These are phyloP conservation scores for Aspergillus fructus DNA, from an alignment of 2,329 filamentous ascomycete genomes.

Conservation along the genomic window DNA sequence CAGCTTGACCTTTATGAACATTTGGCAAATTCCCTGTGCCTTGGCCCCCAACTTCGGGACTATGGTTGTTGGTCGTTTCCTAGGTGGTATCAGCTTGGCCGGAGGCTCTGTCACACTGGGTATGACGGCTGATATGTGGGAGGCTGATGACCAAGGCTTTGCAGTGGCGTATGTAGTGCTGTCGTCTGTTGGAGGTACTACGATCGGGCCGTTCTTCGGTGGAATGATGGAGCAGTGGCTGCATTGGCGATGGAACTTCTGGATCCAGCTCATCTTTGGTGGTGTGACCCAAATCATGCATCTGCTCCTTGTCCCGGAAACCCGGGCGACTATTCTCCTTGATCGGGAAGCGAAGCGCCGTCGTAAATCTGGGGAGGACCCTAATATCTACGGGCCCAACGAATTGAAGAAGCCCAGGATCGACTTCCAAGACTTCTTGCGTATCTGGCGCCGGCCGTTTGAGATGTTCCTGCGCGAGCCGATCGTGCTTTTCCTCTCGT, in stretches of 20 bases:
- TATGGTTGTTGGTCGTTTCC: conserved; percentile 65
- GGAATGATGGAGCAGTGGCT: conserved; percentile 55
- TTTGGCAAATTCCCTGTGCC: conserved; percentile 72
- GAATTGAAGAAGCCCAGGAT: conserved; percentile 52
- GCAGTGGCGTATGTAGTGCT: conserved; percentile 75
- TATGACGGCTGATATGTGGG: conserved; percentile 74
- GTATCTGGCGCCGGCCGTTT: conserved; percentile 65
- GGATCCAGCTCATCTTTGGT: conserved; percentile 61
- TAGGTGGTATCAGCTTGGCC: conserved; percentile 69
- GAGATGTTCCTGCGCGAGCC: conserved; percentile 73
- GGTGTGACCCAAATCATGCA: conserved; percentile 51
- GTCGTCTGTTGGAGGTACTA: conserved; percentile 73
- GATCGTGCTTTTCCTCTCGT: conserved; percentile 68
- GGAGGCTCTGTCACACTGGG: conserved; percentile 72
- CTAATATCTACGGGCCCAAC: conserved; percentile 66
- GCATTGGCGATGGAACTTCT: conserved; percentile 62
- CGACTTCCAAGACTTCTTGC: conserved; percentile 35
- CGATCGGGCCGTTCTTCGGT: conserved; percentile 57
- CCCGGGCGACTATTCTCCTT: conserved; percentile 57
- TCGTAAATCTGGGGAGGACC: conserved; percentile 51
- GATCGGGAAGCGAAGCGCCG: conserved; percentile 58
- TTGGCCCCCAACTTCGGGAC: conserved; percentile 70
- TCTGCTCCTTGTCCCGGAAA: conserved; percentile 62
- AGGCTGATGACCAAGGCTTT: conserved; percentile 68
- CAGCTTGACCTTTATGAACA: conserved; percentile 71